Base-by-base conservation (phyloP, 805 yeast genomes). In the Candida maesae region DNA sequence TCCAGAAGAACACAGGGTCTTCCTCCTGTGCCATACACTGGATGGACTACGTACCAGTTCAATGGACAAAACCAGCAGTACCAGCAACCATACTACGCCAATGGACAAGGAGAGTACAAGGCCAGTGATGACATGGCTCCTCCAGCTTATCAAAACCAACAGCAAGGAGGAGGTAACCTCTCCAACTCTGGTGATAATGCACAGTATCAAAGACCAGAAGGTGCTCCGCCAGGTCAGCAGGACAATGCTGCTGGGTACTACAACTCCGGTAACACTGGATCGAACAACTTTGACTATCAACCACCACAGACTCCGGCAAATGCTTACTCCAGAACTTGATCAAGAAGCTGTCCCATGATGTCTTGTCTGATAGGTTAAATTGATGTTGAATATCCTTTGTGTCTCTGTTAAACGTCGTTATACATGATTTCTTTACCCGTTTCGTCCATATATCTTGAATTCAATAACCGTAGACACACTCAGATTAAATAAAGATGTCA, bases 31-130 rank as follows among this genome's bases (percentile, higher is more conserved):
- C 52, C 55, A 14, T 49, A 49, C 33, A 52, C 57, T 0, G 53
- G 55, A 7, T 52, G 55, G 53, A 52, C 57, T 3, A 42, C 55
- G 1, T 49, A 42, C 16, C 44, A 39, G 24, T 20, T 32, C 18
- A 25, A 36, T 20, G 35, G 33, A 15, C 45, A 44, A 24, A 37
- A 44, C 18, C 33, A 36, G 20, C 39, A 33, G 14, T 38, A 44
- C 11, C 41, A 39, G 27, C 42, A 36, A 30, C 38, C 40, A 12
- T 35, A 39, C 38, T 35, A 36, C 16, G 33, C 29, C 23, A 35
- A 39, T 33, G 44, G 40, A 27, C 43, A 39, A 6, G 38, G 33
- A 6, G 41, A 33, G 21, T 12, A 32, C 30, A 36, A 20, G 32
- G n/a, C 20, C 25, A n/a, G 26, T 14, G 15, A n/a, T 17, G 18